Base-by-base conservation (phyloP, 768 basidiomycete genomes). In the Leucosporidium yakuticum region DNA sequence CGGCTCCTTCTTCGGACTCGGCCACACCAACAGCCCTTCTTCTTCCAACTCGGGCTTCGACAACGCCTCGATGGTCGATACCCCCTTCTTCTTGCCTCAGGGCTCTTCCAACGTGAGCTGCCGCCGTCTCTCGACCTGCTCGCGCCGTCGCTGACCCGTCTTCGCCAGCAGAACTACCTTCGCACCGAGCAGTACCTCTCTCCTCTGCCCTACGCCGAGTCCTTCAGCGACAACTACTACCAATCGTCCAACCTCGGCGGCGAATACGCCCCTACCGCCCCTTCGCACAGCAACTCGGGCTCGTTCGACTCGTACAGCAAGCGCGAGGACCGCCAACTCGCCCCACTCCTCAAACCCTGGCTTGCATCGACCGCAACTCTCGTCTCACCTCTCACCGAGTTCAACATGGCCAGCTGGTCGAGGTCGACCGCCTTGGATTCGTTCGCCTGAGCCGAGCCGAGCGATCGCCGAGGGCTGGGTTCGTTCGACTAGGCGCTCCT, bases 291-390 rank as follows among this genome's bases (percentile, higher is more conserved):
- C 39, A 44, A 44, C 14, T 44, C 39, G 39, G 39, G 39, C 8
- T 44, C 39, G 39, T 44, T 44, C 39, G 39, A 44, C 39, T 44
- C 39, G 39, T 44, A 44, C 39, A 44, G 14, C 39, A 44, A 44
- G 39, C 39, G 39, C 14, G 39, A 44, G 39, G 39, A 44, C 39
- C 27, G n/a, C 59, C 44, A 29, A 29, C 25, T 27, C 44, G n/a
- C 17, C 44, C 59, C 59, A 3, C 59, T 60, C 44, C 59, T 60
- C 44, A 47, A 47, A 44, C 59, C 59, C 27, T 60, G 59, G 59
- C 55, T 57, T 7, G 2, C 29, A 1, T 23, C 29, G 8, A 44
- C 39, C 39, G 39, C 39, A 15, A 44, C 39, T 9, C 39, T 44
- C 14, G 39, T 44, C 39, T 44, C 39, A 12, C 39, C 39, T 15